A percentile compares a stretch with the other conserved stretches of the same genome.
Evolutionary conservation across 202 grass and related monocot species (phyloP).

Genomic region (Tripidium arundinaceum): DNA sequence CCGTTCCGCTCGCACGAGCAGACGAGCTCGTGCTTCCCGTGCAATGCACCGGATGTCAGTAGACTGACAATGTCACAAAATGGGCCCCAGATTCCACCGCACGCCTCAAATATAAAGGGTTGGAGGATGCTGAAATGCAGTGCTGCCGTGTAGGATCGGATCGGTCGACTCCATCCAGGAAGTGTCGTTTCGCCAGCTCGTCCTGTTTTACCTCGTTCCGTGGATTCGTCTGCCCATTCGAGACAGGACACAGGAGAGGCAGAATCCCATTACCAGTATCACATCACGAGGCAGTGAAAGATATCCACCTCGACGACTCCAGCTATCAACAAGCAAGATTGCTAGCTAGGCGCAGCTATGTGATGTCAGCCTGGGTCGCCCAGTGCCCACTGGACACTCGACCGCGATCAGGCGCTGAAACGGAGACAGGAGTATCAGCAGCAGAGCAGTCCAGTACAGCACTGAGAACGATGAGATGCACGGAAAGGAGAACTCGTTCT

Average conservation of each 20-base stretch:
- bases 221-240: no score
- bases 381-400: background rate
- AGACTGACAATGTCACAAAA: background rate
- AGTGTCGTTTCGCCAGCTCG: no score
- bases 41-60: background rate
- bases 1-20: background rate
- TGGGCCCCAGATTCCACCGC: background rate
- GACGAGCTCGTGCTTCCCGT: background rate
- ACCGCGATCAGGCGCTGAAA: background rate
- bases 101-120: background rate
- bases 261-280: no score
- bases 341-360: no score
- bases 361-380: background rate
- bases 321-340: no score
- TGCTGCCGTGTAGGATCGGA: no score
- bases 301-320: no score
- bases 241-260: no score
- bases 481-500: background rate
- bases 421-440: background rate
- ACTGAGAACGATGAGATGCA: background rate
- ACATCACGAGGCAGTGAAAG: no score
- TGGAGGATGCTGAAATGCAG: no score
- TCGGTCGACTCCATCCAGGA: no score
- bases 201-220: no score
- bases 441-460: background rate